A percentile compares a stretch with the other conserved stretches of the same genome.
Conservation (phyloP, 1,139 yeast species). For the Martiniozyma asiatica region DNA sequence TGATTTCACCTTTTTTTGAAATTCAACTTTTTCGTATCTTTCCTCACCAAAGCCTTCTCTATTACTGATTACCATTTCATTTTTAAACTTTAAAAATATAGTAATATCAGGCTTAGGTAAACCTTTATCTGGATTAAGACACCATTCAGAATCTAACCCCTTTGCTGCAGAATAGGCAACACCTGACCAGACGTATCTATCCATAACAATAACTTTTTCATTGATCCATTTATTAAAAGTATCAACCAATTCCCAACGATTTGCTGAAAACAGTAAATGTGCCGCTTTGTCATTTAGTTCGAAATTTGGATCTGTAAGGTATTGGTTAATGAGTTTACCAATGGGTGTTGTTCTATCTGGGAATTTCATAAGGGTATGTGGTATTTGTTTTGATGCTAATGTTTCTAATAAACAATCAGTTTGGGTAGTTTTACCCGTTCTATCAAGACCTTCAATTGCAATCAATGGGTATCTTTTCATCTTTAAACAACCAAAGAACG, state of each 20-base stretch:
- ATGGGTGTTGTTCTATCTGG: constrained; percentile 80
- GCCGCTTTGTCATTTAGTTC: constrained; percentile 61
- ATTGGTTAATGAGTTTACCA: constrained; percentile 67
- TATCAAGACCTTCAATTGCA: constrained; percentile 82
- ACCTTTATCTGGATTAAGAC: constrained; percentile 70
- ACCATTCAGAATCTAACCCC: constrained; percentile 61
- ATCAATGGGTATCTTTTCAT: constrained; percentile 55
- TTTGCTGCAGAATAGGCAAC: constrained; percentile 90
- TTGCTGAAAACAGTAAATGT: constrained; percentile 84
- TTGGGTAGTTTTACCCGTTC: constrained; percentile 94
- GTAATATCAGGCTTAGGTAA: constrained; percentile 81
- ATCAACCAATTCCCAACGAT: constrained; percentile 74
- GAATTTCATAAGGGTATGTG: constrained; percentile 51
- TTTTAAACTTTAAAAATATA: constrained; percentile 53
- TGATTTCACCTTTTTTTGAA: constrained; percentile 57
- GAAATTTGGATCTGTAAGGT: constrained; percentile 42
- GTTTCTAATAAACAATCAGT: constrained; percentile 32
- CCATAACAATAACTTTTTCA: constrained; percentile 46
- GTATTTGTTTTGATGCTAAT: constrained; percentile 12
- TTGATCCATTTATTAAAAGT: constrained; percentile 35
- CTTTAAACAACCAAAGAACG: too few relatives aligned
- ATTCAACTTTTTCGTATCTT: constrained; percentile 64
- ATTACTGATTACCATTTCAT: constrained; percentile 23
- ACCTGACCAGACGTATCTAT: constrained; percentile 87
- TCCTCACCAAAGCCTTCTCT: constrained; percentile 89